Evolutionary conservation across 306 rosid genomes (phyloP).

Genomic region (Clitoria ternatea): DNA sequence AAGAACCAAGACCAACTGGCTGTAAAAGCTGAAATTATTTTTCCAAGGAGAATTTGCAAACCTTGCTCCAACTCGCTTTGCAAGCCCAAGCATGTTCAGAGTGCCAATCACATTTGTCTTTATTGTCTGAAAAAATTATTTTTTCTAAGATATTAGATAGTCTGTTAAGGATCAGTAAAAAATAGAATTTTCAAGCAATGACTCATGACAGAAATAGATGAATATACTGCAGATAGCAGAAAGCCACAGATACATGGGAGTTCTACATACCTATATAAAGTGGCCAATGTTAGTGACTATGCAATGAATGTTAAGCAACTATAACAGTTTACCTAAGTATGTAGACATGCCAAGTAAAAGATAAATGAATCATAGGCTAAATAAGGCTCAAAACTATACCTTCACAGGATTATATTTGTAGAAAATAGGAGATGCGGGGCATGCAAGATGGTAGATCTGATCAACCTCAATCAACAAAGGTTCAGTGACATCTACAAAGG

Average conservation of each 20-base stretch:
- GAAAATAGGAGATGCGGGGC: constrained; percentile 97
- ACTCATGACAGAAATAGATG: too few species aligned
- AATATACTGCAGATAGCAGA: too few species aligned
- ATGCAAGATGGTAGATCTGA: constrained; percentile 94
- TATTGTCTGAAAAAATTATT: constrained; percentile 61
- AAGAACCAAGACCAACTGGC: too few species aligned
- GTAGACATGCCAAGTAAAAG: not conserved
- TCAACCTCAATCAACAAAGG: constrained; percentile 85
- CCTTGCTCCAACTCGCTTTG: constrained; percentile 98
- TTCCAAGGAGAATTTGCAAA: too few species aligned
- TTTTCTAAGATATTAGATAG: constrained; percentile 28
- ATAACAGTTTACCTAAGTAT: too few species aligned
- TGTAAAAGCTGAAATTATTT: too few species aligned
- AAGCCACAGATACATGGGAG: too few species aligned
- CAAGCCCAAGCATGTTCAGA: constrained; percentile 93
- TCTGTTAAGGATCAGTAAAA: constrained; percentile 16
- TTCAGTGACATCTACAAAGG: constrained; percentile 78
- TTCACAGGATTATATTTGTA: constrained; percentile 93
- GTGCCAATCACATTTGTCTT: constrained; percentile 93
- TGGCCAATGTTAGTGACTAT: too few species aligned
- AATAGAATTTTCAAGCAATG: not conserved
- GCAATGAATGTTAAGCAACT: too few species aligned
- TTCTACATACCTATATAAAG: too few species aligned
- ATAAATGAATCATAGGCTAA: not conserved
- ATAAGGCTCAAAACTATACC: constrained; percentile 34